Evolutionary conservation across 2,329 filamentous ascomycete genomes (phyloP).

Genomic region (Nigrospora osmanthi): DNA sequence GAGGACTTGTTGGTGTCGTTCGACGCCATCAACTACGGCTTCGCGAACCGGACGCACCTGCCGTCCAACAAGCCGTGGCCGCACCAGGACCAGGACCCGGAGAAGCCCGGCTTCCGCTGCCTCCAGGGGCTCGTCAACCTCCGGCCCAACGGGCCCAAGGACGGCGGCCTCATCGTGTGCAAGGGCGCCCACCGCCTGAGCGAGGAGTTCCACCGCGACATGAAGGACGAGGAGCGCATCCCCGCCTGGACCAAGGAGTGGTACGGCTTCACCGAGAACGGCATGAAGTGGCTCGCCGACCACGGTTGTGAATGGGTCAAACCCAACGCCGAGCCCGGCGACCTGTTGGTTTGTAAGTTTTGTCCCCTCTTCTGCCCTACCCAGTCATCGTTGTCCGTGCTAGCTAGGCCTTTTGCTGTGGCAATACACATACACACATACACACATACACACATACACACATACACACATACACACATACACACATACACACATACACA

Average conservation of each 20-base stretch:
- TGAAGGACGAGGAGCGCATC: slow-evolving; percentile 19
- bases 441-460: neutral
- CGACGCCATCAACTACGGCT: slow-evolving; percentile 35
- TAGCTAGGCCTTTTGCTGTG: no score
- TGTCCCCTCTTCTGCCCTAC: neutral
- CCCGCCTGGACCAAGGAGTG: slow-evolving; percentile 26
- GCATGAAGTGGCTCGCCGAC: slow-evolving; percentile 26
- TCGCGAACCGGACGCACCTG: slow-evolving; percentile 25
- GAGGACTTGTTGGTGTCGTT: slow-evolving; percentile 40
- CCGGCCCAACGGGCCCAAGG: slow-evolving; percentile 22
- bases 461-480: neutral
- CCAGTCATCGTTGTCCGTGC: neutral
- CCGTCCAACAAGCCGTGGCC: slow-evolving; percentile 33
- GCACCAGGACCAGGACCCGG: slow-evolving; percentile 36
- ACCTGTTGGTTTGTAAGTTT: slow-evolving; percentile 27
- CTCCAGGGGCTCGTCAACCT: slow-evolving; percentile 42
- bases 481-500: neutral
- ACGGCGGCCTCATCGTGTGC: slow-evolving; percentile 26
- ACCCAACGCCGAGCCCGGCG: slow-evolving; percentile 32
- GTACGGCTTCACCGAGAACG: slow-evolving; percentile 25
- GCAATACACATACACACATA: neutral
- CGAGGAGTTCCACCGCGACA: slow-evolving; percentile 25
- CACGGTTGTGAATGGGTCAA: slow-evolving; percentile 24
- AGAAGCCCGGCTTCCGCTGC: slow-evolving; percentile 38
- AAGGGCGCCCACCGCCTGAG: slow-evolving; percentile 16